Evolutionary conservation across 768 basidiomycete species (phyloP), one percentile per base, ranked within the genome.

Genomic region (Phlebiopsis flavidoalba): DNA sequence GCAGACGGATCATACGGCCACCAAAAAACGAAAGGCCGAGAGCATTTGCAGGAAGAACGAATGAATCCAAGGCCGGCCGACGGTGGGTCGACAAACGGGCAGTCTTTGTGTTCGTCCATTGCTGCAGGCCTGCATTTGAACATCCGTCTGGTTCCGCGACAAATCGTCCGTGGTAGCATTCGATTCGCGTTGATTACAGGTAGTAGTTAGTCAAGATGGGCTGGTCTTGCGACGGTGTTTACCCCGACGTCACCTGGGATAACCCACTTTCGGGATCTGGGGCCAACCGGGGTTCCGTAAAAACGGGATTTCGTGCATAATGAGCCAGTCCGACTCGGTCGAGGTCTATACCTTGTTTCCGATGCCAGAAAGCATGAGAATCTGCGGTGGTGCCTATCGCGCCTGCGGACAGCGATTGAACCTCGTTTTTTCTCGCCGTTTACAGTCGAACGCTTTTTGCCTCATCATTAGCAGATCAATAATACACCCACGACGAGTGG

Each of bases 201-300:
- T 4, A 62, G 31, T 47, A 58, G 19, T 50, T 53, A 0, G 54
- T n/a, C 31, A 63, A 15, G 21, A 45, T 15, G 37, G 62, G 56
- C 31, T 69, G 68, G 43, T 59, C 62, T 6, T 37, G 37, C 45
- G 54, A n/a, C 60, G 43, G 19, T 59, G 37, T 51, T 66, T 51
- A 73, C 63, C 5, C 74, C 73, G n/a, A 75, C 70, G 47, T 65
- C 63, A n/a, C n/a, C n/a, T n/a, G n/a, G n/a, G n/a, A n/a, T n/a
- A n/a, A n/a, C n/a, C n/a, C n/a, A n/a, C n/a, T n/a, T n/a, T n/a
- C n/a, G n/a, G n/a, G n/a, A n/a, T n/a, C n/a, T n/a, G n/a, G n/a
- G n/a, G n/a, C n/a, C n/a, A n/a, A n/a, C n/a, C n/a, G n/a, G n/a
- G n/a, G n/a, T n/a, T n/a, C n/a, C n/a, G n/a, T n/a, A n/a, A n/a